Evolutionary conservation across 2,329 filamentous ascomycete species (phyloP), one percentile per base, ranked within the genome.

Genomic region (Beauveria sp.): DNA sequence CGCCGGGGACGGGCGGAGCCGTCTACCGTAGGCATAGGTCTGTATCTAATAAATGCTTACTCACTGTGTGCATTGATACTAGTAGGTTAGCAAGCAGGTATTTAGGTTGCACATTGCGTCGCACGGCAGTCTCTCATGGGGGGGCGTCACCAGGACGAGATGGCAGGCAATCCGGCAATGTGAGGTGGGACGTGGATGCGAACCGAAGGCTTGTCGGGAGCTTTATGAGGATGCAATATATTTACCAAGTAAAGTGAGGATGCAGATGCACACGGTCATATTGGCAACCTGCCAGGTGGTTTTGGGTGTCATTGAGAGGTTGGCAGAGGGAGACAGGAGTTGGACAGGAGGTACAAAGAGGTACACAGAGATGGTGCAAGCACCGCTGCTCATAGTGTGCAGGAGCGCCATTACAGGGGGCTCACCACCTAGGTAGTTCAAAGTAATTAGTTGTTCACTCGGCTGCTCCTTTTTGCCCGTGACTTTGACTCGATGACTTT

Each of bases 111-210:
- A 50, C 30, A 24, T 41, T 50, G 37, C 34, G 55, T 51, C 37
- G 46, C 46, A 58, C 44, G 41, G 55, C 37, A 24, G 46, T 34
- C 41, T 58, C 56, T 51, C 56, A 34, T 16, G 26, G 55, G 24
- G 46, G 24, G 46, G 22, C 55, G 37, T 58, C 55, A 58, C 46
- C 47, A 12, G 55, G 24, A 12, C 22, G 12, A 48, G n/a, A 48
- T 48, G 20, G 24, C 16, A 57, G 55, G 40, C 18, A 55, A 20
- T 28, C n/a, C 43, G 34, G 37, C 30, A 14, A 26, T 26, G 37
- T 10, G 40, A 59, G 47, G 56, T 59, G 47, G 24, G 26, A 20
- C 37, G 46, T 57, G 55, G 46, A 57, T 57, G 55, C 30, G 46
- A 47, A 40, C 28, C 28, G 56, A n/a, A 52, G 44, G 50, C 46